Evolutionary conservation across 225 moss, liverwort and hornwort species (phyloP).

Genomic region (Sphagnum tenellum): DNA sequence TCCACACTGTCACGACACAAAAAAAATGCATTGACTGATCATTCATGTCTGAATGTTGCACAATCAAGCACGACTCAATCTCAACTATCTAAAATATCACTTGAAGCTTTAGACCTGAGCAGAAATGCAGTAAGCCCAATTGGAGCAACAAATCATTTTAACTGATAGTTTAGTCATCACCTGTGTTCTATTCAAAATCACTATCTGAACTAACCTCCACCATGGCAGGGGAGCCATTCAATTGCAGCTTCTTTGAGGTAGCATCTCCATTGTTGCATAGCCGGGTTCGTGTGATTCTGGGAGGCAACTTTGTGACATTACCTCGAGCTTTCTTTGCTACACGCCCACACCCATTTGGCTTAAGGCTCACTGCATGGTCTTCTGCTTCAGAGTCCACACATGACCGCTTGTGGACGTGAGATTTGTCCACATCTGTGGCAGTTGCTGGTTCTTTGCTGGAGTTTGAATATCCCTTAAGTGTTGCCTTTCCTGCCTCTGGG

Average conservation of each 20-base stretch:
- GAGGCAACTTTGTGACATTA: slow-evolving; percentile 32
- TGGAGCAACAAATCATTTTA: too few species aligned
- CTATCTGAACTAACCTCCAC: slow-evolving; percentile 39
- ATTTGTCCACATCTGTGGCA: slow-evolving; percentile 8
- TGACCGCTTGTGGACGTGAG: slow-evolving; percentile 19
- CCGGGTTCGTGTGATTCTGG: slow-evolving; percentile 25
- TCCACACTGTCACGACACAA: too few species aligned
- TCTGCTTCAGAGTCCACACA: slow-evolving; percentile 4
- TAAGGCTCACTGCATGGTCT: slow-evolving; percentile 8
- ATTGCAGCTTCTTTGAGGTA: neutral
- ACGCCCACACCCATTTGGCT: slow-evolving; percentile 9
- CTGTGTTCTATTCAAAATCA: slow-evolving; percentile 10
- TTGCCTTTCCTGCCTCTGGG: slow-evolving; percentile 10
- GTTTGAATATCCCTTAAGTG: neutral
- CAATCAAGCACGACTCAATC: too few species aligned
- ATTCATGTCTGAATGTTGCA: too few species aligned
- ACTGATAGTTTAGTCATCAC: too few species aligned
- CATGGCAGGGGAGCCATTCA: neutral
- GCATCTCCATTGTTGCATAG: slow-evolving; percentile 24
- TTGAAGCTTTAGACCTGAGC: too few species aligned
- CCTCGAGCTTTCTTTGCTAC: slow-evolving; percentile 21
- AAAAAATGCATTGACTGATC: too few species aligned
- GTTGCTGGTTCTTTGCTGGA: slow-evolving; percentile 1
- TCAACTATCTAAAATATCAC: too few species aligned
- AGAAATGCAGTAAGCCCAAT: too few species aligned